Conservation (phyloP, 2,329 filamentous ascomycete species). For the Cladophialophora yegresii region DNA sequence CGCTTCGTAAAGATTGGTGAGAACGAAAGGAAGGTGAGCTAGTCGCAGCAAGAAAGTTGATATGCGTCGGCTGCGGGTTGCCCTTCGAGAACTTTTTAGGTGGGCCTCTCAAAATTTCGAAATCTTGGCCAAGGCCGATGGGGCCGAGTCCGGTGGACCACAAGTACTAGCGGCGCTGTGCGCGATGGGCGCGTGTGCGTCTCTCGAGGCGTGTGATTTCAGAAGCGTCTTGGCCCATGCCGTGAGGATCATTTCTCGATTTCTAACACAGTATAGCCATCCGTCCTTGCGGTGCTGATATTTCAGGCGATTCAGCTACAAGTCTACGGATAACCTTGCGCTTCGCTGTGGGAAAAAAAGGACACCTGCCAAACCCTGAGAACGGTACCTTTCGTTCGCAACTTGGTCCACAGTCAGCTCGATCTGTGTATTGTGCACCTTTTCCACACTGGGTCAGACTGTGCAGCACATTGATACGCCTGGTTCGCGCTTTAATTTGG, state of each 20-base stretch:
- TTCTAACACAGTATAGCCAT: neutral
- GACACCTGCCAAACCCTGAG: neutral
- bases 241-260: neutral
- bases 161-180: neutral
- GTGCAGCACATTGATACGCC: neutral
- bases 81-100: conserved; percentile 17
- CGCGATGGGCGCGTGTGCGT: too few relatives aligned
- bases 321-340: neutral
- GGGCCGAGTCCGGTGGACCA: neutral
- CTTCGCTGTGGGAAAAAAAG: neutral
- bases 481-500: neutral
- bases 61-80: conserved; percentile 1
- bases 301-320: neutral
- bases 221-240: too few relatives aligned
- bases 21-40: conserved; percentile 5
- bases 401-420: too few relatives aligned
- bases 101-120: conserved; percentile 19
- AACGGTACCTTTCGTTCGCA: too few relatives aligned
- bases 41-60: conserved; percentile 6
- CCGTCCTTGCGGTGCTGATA: neutral
- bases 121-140: conserved; percentile 18
- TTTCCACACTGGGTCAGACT: neutral
- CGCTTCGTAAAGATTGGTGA: conserved; percentile 8
- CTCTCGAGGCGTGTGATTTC: too few relatives aligned
- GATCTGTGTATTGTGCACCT: too few relatives aligned